Base-by-base conservation (phyloP, 73 alveolate species). In the Symbiodinium pilosum region DNA sequence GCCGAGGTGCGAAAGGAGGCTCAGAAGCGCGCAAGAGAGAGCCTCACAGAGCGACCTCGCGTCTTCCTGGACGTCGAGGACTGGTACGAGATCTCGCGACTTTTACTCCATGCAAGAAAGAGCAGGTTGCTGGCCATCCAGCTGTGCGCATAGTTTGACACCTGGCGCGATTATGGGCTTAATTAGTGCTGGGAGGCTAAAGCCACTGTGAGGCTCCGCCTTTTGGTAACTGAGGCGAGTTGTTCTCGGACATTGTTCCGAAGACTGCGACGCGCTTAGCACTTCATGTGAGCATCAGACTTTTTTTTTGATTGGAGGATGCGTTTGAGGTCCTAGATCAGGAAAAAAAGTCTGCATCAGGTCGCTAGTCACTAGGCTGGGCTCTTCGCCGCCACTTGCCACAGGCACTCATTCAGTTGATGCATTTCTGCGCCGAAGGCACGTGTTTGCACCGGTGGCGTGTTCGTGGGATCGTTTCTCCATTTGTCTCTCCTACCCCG, bases 1-100 rank as follows among this genome's bases (percentile, higher is more conserved):
- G 97, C 88, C 4, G 97, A 91, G 71, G 51, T 91, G 51, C 87
- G 97, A 32, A 91, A 91, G 77, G 97, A 91, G 77, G 97, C 97
- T 3, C 97, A 91, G 88, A 91, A 69, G 43, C 71, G 97, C 1
- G 87, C 97, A 28, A 69, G 77, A 69, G 81, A 91, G 87, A 41
- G 97, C n/a, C 3, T 20, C 26, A 75, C 97, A 39, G 97, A 43
- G 34, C 97, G 97, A 12, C 97, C 97, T 18, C 54, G 75, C 54
- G 68, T 91, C 54, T 91, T 91, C 52, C 30, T 91, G 75, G 97
- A 91, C 54, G 42, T 91, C 41, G 97, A 91, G 97, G 97, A 40
- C 32, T 9, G 71, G 59, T 64, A 64, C 9, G 83, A 20, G 40
- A 30, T 8, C 38, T 64, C 83, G 12, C 38, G n/a, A 26, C 4